Conservation (phyloP, 352 stramenopile genomes). For the Phytophthora agathidicida region DNA sequence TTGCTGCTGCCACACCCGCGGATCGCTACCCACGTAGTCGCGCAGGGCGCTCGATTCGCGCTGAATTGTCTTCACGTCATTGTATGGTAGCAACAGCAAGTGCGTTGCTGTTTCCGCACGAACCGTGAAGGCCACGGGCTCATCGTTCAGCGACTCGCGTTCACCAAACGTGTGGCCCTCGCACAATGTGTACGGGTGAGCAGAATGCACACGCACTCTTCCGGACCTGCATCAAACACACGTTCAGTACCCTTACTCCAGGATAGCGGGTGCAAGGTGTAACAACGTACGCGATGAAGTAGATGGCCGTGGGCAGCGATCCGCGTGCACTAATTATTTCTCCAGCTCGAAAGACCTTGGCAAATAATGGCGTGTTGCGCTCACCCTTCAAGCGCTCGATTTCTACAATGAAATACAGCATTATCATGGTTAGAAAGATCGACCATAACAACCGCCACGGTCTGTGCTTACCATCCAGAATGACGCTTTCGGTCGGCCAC, state of each 20-base stretch:
- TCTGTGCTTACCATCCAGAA: slow-evolving; percentile 65
- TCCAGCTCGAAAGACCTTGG: slow-evolving; percentile 65
- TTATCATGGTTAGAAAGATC: slow-evolving; percentile 4
- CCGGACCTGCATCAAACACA: slow-evolving; percentile 46
- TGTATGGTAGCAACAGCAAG: slow-evolving; percentile 66
- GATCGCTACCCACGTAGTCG: slow-evolving; percentile 35
- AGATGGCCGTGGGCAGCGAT: slow-evolving; percentile 69
- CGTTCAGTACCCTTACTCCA: slow-evolving; percentile 4
- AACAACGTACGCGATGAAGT: slow-evolving; percentile 75
- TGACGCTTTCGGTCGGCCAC: slow-evolving; percentile 52
- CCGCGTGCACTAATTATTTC: slow-evolving; percentile 74
- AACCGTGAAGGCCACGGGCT: slow-evolving; percentile 78
- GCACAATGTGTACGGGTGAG: slow-evolving; percentile 59
- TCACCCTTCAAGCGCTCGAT: slow-evolving; percentile 50
- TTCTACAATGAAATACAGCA: slow-evolving; percentile 17
- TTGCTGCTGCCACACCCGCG: slow-evolving; percentile 42
- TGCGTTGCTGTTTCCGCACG: slow-evolving; percentile 57
- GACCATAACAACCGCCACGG: neutral
- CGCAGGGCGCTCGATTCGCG: slow-evolving; percentile 38
- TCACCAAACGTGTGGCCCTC: slow-evolving; percentile 68
- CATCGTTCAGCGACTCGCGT: slow-evolving; percentile 68
- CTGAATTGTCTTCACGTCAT: slow-evolving; percentile 64
- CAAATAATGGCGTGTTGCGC: slow-evolving; percentile 77
- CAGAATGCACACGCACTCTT: slow-evolving; percentile 67
- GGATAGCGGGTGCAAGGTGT: neutral